phyloP scores from a whole-genome alignment of 257 asterid species.

The Scutellaria minor region DNA sequence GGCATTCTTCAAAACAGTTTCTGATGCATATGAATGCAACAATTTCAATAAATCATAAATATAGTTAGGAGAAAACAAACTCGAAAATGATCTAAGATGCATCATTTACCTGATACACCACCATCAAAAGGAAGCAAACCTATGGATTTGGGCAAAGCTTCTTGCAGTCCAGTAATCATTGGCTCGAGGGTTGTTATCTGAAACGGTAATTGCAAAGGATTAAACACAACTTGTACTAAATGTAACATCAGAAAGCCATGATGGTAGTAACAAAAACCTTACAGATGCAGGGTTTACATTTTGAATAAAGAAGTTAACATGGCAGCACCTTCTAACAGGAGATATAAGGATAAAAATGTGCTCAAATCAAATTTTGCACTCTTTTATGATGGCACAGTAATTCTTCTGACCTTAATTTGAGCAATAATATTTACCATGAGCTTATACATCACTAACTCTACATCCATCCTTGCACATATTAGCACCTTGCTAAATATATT shows the following conservation, averaged over 20 bases:
- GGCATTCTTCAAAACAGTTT: not conserved
- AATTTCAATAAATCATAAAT: constrained; percentile 5
- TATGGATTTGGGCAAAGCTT: constrained; percentile 90
- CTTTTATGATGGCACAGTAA: not conserved
- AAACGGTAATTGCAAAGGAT: constrained; percentile 33
- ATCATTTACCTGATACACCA: constrained; percentile 79
- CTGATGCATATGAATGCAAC: not conserved
- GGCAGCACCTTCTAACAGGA: not conserved
- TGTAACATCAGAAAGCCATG: constrained; percentile 8
- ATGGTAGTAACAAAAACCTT: constrained; percentile 28
- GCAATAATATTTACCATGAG: no score
- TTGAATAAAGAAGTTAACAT: constrained; percentile 6
- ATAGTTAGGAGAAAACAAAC: not conserved
- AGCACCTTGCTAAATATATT: not conserved
- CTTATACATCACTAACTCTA: no score
- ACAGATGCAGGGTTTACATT: constrained; percentile 26
- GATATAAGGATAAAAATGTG: not conserved
- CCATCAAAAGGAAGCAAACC: constrained; percentile 96
- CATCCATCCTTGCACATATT: no score
- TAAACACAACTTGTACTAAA: constrained; percentile 7
- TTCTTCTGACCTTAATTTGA: no score
- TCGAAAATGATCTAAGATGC: constrained; percentile 19
- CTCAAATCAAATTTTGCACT: constrained; percentile 1
- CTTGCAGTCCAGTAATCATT: constrained; percentile 82
- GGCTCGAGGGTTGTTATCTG: constrained; percentile 93